Evolutionary conservation across 2,329 filamentous ascomycete genomes (phyloP).

Genomic region (Aspergillus glaucus): DNA sequence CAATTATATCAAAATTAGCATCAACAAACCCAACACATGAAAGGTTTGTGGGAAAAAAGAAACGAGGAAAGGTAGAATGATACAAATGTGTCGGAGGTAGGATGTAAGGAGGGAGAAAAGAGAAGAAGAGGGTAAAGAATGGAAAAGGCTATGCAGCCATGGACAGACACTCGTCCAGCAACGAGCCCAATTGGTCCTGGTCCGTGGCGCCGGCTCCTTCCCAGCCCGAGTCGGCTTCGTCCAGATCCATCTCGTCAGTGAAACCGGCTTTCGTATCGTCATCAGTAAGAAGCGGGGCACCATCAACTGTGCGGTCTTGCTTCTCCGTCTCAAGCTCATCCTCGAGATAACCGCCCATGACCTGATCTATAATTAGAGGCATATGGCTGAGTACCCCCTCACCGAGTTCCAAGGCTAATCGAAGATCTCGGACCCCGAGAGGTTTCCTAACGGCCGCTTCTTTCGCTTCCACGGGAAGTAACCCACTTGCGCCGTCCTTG

Average conservation of each 20-base stretch:
- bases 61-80: neutral
- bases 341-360: constrained; percentile 67
- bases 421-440: constrained; percentile 70
- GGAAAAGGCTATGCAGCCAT: constrained; percentile 30
- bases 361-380: constrained; percentile 64
- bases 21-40: constrained; percentile 2
- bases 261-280: constrained; percentile 17
- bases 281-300: constrained; percentile 11
- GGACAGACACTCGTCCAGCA: constrained; percentile 38
- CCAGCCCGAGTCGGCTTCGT: constrained; percentile 34
- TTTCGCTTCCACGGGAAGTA: constrained; percentile 75
- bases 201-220: constrained; percentile 32
- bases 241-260: constrained; percentile 36
- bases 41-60: constrained; percentile 8
- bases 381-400: constrained; percentile 72
- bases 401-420: constrained; percentile 67
- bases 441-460: constrained; percentile 65
- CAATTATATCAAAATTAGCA: constrained; percentile 1
- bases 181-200: constrained; percentile 30
- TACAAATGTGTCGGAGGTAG: constrained; percentile 3
- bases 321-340: constrained; percentile 59
- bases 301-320: constrained; percentile 24
- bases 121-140: constrained; percentile 1
- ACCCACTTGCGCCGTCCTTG: constrained; percentile 63
- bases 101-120: constrained; percentile 4